Evolutionary conservation across 495 filamentous ascomycete species (phyloP).

Genomic region (Parathielavia hyrcaniae): DNA sequence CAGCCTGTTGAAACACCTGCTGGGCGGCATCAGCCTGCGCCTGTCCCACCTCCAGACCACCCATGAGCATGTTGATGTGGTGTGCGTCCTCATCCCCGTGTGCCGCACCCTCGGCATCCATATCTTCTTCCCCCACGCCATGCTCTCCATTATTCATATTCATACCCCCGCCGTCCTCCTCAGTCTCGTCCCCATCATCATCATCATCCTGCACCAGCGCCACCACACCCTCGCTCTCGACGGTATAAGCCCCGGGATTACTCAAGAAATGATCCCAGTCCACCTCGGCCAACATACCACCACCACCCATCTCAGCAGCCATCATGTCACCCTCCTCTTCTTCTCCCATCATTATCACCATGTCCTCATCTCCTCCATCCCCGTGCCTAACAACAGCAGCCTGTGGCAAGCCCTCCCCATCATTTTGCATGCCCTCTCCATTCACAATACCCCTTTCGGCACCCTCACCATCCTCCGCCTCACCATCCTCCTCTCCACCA

Average conservation of each 20-base stretch:
- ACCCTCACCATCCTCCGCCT: background rate
- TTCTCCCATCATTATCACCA: background rate
- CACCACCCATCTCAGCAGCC: background rate
- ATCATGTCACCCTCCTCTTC: background rate
- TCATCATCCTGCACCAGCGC: background rate
- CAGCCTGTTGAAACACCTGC: background rate
- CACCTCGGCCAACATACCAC: background rate
- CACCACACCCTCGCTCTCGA: background rate
- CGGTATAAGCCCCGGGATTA: conserved; percentile 1
- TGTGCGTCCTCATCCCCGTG: background rate
- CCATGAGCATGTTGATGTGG: background rate
- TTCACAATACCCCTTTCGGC: background rate
- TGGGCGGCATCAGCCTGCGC: background rate
- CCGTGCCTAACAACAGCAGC: background rate
- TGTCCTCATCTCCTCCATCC: background rate
- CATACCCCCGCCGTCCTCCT: background rate
- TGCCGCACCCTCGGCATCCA: background rate
- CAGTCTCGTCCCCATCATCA: conserved; percentile 1
- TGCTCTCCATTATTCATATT: background rate
- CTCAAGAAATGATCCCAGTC: conserved; percentile 12
- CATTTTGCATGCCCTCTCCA: background rate
- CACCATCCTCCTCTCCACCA: background rate
- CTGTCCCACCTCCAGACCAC: background rate
- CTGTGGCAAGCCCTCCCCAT: background rate
- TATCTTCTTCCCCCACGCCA: no score